Evolutionary conservation across 345 rosid species (phyloP).

Genomic region (Citrus reticulata): DNA sequence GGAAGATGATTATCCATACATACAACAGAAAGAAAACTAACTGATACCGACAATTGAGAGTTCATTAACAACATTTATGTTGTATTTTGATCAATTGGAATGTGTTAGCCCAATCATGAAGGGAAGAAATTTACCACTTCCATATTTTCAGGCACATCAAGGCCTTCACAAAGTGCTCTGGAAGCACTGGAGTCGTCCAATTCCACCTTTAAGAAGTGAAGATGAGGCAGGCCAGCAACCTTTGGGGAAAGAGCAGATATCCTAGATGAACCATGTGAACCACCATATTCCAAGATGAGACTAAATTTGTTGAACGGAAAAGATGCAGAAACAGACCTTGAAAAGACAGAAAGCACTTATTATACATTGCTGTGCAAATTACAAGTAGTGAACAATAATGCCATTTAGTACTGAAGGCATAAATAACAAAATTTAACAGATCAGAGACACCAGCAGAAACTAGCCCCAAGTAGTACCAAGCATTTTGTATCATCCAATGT

Average conservation of each 20-base stretch:
- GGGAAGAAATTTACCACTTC: conserved; percentile 28
- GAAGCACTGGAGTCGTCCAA: conserved; percentile 40
- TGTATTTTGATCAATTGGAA: conserved; percentile 3
- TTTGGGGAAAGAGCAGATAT: conserved; percentile 28
- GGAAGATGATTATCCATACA: background rate
- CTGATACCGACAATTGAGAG: background rate
- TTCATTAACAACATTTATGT: background rate
- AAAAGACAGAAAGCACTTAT: conserved; percentile 18
- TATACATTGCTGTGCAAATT: background rate
- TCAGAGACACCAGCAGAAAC: background rate
- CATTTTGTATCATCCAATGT: too few relatives aligned
- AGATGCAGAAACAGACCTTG: conserved; percentile 46
- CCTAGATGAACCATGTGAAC: conserved; percentile 40
- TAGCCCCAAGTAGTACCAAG: too few relatives aligned
- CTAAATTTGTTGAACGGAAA: conserved; percentile 49
- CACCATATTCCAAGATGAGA: conserved; percentile 58
- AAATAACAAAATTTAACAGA: background rate
- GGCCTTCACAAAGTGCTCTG: conserved; percentile 50
- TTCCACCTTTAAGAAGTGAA: conserved; percentile 52
- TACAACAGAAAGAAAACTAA: background rate
- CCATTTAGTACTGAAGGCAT: background rate
- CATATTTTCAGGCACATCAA: conserved; percentile 30
- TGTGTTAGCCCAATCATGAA: background rate
- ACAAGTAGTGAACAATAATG: background rate
- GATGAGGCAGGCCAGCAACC: conserved; percentile 30